Conservation (phyloP, 768 basidiomycete genomes). For the Mycena polygramma region DNA sequence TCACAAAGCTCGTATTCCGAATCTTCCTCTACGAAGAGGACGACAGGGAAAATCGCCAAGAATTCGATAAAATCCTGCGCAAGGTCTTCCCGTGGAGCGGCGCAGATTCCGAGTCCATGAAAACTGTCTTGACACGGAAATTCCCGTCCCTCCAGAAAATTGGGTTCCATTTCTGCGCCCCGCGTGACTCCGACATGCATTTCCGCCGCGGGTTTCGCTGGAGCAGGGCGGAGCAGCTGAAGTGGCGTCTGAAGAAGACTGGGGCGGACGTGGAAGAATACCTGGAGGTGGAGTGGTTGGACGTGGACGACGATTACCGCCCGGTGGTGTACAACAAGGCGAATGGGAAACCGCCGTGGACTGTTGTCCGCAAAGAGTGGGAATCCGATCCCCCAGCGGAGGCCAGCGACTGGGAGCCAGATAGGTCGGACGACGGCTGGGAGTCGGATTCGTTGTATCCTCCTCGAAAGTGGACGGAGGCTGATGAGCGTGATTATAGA, state of each 20-base stretch:
- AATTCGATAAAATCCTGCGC: neutral
- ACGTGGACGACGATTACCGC: no score
- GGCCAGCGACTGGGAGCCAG: no score
- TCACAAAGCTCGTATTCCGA: conserved; percentile 15
- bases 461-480: no score
- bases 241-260: neutral
- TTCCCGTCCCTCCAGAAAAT: conserved; percentile 1
- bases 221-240: conserved; percentile 3
- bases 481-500: no score
- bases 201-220: conserved; percentile 20
- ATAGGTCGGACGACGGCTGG: no score
- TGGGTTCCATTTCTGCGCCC: conserved; percentile 16
- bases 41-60: neutral
- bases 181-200: conserved; percentile 11
- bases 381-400: no score
- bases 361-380: no score
- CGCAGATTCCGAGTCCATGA: conserved; percentile 17
- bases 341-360: no score
- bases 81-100: neutral
- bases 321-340: no score
- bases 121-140: neutral
- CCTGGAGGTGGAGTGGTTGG: no score
- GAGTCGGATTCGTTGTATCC: no score
- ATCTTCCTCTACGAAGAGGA: neutral
- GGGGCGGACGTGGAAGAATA: neutral